Percentiles rank a stretch among this genome's conserved stretches.
Conservation (phyloP, 1,284 basidiomycete genomes). For the Cryptococcus sp. region DNA sequence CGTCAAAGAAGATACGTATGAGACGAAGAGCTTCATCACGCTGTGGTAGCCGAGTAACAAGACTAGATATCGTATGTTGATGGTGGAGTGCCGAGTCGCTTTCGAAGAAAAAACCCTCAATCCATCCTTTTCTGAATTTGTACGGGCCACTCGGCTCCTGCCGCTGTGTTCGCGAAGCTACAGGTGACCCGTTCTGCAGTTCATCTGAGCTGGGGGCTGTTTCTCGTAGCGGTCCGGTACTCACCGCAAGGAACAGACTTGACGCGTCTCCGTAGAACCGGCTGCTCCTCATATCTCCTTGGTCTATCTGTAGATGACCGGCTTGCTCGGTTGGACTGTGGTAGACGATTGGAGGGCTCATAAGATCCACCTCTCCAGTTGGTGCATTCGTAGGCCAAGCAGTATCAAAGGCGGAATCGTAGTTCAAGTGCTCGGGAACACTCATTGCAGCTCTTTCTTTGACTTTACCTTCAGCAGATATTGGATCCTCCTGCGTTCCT, state of each 20-base stretch:
- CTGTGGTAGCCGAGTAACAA: conserved; percentile 13
- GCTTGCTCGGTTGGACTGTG: background rate
- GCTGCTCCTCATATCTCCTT: conserved; percentile 8
- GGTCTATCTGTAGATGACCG: conserved; percentile 13
- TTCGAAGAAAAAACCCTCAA: conserved; percentile 20
- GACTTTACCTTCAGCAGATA: background rate
- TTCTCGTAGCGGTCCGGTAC: background rate
- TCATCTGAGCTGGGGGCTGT: too few relatives aligned
- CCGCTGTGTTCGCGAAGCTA: background rate
- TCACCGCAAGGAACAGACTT: conserved; percentile 22
- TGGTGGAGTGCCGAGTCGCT: conserved; percentile 13
- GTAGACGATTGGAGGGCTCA: too few relatives aligned
- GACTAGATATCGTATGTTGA: conserved; percentile 5
- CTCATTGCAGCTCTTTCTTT: too few relatives aligned
- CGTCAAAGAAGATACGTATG: conserved; percentile 14
- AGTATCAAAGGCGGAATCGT: too few relatives aligned
- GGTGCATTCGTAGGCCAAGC: too few relatives aligned
- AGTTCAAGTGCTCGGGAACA: too few relatives aligned
- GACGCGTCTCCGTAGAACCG: conserved; percentile 23
- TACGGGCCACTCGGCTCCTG: conserved; percentile 2
- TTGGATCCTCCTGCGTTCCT: background rate
- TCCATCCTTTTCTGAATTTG: conserved; percentile 19
- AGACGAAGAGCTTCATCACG: conserved; percentile 13
- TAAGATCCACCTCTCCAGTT: too few relatives aligned
- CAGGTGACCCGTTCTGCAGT: background rate